These are phyloP conservation scores for Termitomyces sp. DNA, from an alignment of 768 basidiomycete genomes.

Conservation along the genomic window DNA sequence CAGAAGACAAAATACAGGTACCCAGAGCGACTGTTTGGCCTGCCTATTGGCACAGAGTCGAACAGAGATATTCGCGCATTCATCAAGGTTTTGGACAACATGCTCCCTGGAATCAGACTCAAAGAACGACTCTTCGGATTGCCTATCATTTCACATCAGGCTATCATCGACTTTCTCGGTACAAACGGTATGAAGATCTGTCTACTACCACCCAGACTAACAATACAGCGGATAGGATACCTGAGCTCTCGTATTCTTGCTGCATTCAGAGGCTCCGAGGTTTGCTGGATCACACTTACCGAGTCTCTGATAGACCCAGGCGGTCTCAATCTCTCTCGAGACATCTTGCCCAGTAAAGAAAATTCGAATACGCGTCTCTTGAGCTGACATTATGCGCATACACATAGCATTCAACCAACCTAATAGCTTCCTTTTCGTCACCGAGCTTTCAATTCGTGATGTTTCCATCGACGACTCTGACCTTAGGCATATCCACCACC, in stretches of 20 bases:
- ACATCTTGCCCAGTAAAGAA: constrained; percentile 37
- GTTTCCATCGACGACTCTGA: constrained; percentile 42
- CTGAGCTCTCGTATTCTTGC: constrained; percentile 41
- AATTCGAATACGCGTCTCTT: not conserved
- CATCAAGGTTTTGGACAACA: constrained; percentile 21
- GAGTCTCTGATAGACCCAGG: constrained; percentile 42
- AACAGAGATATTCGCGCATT: constrained; percentile 32
- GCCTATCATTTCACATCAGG: not conserved
- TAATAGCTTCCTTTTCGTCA: constrained; percentile 45
- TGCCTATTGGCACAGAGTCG: constrained; percentile 16
- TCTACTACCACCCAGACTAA: not conserved
- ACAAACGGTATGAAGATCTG: constrained; percentile 24
- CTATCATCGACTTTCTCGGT: constrained; percentile 34
- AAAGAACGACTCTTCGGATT: not conserved
- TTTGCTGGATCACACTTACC: constrained; percentile 39
- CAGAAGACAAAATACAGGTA: constrained; percentile 1
- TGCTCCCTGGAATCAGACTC: not conserved
- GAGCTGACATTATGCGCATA: constrained; percentile 5
- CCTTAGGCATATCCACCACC: constrained; percentile 45
- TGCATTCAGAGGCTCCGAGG: constrained; percentile 39
- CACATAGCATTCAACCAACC: constrained; percentile 45
- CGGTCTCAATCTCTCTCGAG: constrained; percentile 44
- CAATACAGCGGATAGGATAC: constrained; percentile 29
- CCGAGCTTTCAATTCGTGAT: constrained; percentile 45
- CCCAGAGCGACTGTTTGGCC: constrained; percentile 37